Evolutionary conservation across 495 filamentous ascomycete species (phyloP).

Genomic region (Xylaria grammica): DNA sequence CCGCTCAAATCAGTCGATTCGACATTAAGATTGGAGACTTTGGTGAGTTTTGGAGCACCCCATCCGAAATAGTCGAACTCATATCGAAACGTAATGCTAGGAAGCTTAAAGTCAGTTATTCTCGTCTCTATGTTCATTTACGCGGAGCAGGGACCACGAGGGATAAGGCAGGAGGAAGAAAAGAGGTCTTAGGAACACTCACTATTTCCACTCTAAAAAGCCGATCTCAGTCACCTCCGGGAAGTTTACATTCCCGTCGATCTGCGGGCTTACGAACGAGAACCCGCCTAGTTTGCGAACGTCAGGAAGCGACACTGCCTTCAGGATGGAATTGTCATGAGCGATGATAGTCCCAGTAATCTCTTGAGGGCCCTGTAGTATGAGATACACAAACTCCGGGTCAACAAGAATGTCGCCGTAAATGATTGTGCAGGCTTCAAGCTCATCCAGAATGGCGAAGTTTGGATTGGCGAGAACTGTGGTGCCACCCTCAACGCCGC

Average conservation of each 20-base stretch:
- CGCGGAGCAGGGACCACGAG: too few relatives aligned
- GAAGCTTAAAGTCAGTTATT: too few relatives aligned
- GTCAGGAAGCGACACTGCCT: neutral
- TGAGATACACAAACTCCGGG: conserved; percentile 8
- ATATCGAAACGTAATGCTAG: neutral
- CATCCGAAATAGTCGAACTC: conserved; percentile 1
- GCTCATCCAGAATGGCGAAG: conserved; percentile 9
- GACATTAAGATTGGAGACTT: conserved; percentile 7
- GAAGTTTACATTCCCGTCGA: neutral
- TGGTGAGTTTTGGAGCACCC: neutral
- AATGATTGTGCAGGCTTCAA: conserved; percentile 10
- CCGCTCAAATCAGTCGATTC: conserved; percentile 10
- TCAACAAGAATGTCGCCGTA: conserved; percentile 15
- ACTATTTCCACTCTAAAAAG: conserved; percentile 11
- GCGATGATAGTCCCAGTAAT: conserved; percentile 12
- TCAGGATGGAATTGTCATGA: conserved; percentile 7
- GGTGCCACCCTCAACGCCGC: conserved; percentile 6
- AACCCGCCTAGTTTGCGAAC: conserved; percentile 7
- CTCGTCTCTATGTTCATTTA: too few relatives aligned
- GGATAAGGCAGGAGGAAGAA: too few relatives aligned
- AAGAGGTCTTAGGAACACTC: too few relatives aligned
- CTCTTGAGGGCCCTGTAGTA: conserved; percentile 5
- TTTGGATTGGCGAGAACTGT: conserved; percentile 5
- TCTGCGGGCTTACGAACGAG: conserved; percentile 9
- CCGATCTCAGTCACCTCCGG: neutral